Conservation (phyloP, 2,329 filamentous ascomycete species). For the Cladosporium sphaerospermum region DNA sequence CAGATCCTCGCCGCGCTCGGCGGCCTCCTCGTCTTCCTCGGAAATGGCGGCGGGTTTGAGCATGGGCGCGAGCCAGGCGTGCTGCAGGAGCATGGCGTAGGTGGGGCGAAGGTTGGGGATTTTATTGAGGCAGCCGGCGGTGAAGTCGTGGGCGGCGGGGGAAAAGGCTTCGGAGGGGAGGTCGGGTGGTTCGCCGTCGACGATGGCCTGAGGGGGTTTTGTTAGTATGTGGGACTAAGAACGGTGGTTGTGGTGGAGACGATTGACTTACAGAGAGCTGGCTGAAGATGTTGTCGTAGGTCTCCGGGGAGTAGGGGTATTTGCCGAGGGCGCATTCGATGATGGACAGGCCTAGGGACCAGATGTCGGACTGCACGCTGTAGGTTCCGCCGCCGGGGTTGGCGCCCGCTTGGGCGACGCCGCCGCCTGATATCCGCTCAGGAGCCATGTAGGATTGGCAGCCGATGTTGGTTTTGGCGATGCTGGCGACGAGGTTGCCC, state of each 20-base stretch:
- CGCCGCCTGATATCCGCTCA: slow-evolving; percentile 84
- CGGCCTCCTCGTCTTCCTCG: slow-evolving; percentile 61
- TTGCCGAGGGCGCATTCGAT: slow-evolving; percentile 92
- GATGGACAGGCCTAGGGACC: slow-evolving; percentile 88
- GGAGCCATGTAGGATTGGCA: slow-evolving; percentile 99
- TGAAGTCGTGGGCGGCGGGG: slow-evolving; percentile 75
- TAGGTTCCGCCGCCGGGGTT: slow-evolving; percentile 76
- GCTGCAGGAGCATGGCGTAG: slow-evolving; percentile 81
- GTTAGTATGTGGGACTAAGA: slow-evolving; percentile 13
- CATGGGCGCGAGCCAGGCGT: slow-evolving; percentile 76
- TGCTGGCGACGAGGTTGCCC: slow-evolving; percentile 92
- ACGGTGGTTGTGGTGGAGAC: not conserved
- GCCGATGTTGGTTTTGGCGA: slow-evolving; percentile 97
- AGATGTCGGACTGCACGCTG: slow-evolving; percentile 96
- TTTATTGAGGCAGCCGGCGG: slow-evolving; percentile 85
- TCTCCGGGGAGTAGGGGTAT: slow-evolving; percentile 95
- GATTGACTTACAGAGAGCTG: slow-evolving; percentile 76
- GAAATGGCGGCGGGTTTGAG: slow-evolving; percentile 69
- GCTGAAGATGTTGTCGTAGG: slow-evolving; percentile 97
- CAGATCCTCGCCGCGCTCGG: slow-evolving; percentile 25
- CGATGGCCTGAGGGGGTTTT: slow-evolving; percentile 66
- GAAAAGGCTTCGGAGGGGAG: slow-evolving; percentile 76
- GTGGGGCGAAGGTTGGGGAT: slow-evolving; percentile 87
- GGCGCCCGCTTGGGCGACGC: slow-evolving; percentile 63
- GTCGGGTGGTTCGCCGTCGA: slow-evolving; percentile 90